Evolutionary conservation across 2,329 filamentous ascomycete genomes (phyloP).

Genomic region (Immersiporthe knoxdaviesiana): DNA sequence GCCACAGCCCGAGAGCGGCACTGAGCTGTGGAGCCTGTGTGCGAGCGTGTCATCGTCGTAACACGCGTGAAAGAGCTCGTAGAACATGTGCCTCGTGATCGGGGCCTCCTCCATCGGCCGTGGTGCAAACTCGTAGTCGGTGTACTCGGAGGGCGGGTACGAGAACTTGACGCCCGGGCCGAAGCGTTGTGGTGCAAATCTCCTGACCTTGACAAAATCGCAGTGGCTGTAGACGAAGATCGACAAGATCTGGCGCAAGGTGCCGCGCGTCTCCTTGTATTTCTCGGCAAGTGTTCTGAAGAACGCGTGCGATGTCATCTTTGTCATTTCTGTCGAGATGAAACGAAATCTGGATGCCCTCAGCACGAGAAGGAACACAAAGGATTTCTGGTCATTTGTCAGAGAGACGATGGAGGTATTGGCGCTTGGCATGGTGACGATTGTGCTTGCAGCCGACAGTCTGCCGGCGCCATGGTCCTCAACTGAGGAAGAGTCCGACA

Average conservation of each 20-base stretch:
- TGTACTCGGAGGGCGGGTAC: conserved; percentile 16
- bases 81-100: conserved; percentile 20
- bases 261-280: conserved; percentile 12
- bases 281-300: conserved; percentile 7
- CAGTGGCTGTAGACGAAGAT: conserved; percentile 18
- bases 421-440: not conserved
- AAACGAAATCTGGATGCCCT: conserved; percentile 5
- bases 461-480: not conserved
- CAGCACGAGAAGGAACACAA: conserved; percentile 12
- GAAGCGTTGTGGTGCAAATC: conserved; percentile 15
- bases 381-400: not conserved
- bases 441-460: not conserved
- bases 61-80: conserved; percentile 20
- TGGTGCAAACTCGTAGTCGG: conserved; percentile 8
- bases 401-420: not conserved
- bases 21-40: not conserved
- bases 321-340: not conserved
- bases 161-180: conserved; percentile 10
- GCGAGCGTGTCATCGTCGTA: conserved; percentile 2
- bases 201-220: conserved; percentile 18
- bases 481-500: not conserved
- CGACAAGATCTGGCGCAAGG: conserved; percentile 12
- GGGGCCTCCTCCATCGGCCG: conserved; percentile 14
- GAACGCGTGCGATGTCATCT: conserved; percentile 11
- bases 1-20: not conserved